A percentile compares a stretch with the other conserved stretches of the same genome.
phyloP scores from a whole-genome alignment of 2,329 filamentous ascomycete species.

The Aureobasidium mangrovei region DNA sequence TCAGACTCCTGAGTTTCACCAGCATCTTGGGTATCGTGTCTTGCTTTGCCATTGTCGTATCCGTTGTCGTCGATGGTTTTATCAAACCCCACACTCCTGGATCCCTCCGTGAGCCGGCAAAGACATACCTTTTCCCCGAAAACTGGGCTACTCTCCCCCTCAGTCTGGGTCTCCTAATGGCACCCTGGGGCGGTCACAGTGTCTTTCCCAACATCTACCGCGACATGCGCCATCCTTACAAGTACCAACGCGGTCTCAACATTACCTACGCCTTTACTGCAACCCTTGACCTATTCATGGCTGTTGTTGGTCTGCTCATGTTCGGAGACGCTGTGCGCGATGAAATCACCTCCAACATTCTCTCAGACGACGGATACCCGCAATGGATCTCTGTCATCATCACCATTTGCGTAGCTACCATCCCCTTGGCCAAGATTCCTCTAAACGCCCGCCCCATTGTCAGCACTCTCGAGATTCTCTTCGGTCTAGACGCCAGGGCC shows the following conservation, averaged over 20 bases:
- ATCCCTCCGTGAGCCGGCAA: conserved; percentile 71
- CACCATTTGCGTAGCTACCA: conserved; percentile 80
- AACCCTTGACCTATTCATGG: conserved; percentile 70
- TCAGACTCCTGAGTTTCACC: conserved; percentile 78
- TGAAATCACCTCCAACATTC: conserved; percentile 84
- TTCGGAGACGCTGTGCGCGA: conserved; percentile 84
- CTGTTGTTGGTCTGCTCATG: conserved; percentile 81
- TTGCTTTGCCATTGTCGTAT: conserved; percentile 77
- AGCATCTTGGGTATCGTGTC: conserved; percentile 88
- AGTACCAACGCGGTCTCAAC: conserved; percentile 65
- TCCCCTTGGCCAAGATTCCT: conserved; percentile 91
- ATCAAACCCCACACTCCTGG: conserved; percentile 71
- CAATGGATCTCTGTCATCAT: conserved; percentile 65
- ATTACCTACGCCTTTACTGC: conserved; percentile 80
- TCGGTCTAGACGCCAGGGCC: conserved; percentile 56
- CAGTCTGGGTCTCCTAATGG: conserved; percentile 85
- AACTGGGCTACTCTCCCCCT: conserved; percentile 84
- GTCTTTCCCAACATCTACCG: conserved; percentile 81
- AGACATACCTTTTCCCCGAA: conserved; percentile 70
- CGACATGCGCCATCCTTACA: conserved; percentile 73
- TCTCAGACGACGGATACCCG: conserved; percentile 67
- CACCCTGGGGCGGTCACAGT: conserved; percentile 60
- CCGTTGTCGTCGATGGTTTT: conserved; percentile 78
- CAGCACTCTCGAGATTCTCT: conserved; percentile 71
- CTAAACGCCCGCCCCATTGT: conserved; percentile 83